Base-by-base conservation (phyloP, 75 land plant species). In the Selaginella tamariscina region DNA sequence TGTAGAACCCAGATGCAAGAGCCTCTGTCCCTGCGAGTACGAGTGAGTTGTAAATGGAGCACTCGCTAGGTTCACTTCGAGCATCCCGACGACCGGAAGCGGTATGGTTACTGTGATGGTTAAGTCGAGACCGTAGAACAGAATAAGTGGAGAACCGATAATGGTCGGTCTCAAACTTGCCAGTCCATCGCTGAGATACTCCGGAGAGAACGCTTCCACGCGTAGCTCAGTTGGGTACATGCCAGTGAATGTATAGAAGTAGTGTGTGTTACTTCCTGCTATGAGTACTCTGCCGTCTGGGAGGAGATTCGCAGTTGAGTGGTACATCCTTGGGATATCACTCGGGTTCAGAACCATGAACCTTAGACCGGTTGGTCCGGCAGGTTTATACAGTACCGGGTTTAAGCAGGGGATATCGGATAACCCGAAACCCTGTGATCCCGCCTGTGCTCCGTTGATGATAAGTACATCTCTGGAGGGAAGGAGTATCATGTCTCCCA, bases 191-290 rank as follows among this genome's bases (percentile, higher is more conserved):
- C 69, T 67, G 28, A 80, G 56, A 67, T 80, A 80, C 0, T 64
- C 71, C 24, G 82, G 82, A 27, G 24, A 56, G 75, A 80, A 75
- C 64, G 72, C 68, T 69, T 80, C 82, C 32, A 80, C 60, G 0
- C 82, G 55, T 23, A 80, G 56, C 73, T 75, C 82, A 0, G 83
- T 78, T 0, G 74, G 74, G 81, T 56, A 81, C 23, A 23, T 56
- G 66, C 29, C 80, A 32, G 68, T 56, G 74, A 74, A 69, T 20
- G 57, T 67, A 72, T 81, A 78, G 33, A 1, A 31, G 26, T 32
- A 2, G 74, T 81, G 76, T 23, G 83, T 54, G 65, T 81, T 81
- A 69, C 81, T 75, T 11, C 83, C 83, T 20, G 81, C 77, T 33
- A 81, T 75, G 33, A 81, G 74, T 11, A 81, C 55, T 27, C 64